Percentiles rank a stretch among this genome's conserved stretches.
phyloP scores from a whole-genome alignment of 108 stramenopile species.

The Conticribra guillardii region DNA sequence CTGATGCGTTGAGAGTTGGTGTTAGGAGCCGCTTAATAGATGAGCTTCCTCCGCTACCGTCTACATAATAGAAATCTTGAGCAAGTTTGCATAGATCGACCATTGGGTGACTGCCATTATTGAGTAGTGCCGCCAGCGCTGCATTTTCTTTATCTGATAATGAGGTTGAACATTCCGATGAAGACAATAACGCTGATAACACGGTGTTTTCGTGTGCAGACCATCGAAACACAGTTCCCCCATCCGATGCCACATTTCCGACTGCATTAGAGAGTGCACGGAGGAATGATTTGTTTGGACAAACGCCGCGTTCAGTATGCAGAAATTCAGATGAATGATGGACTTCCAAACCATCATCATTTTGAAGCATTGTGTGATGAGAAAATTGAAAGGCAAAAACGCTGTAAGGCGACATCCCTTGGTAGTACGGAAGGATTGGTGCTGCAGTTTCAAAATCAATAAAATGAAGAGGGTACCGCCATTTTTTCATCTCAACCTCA shows the following conservation, averaged over 20 bases:
- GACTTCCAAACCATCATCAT: conserved; percentile 32
- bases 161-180: conserved; percentile 23
- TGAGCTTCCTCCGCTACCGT: conserved; percentile 56
- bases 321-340: conserved; percentile 54
- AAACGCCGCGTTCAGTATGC: conserved; percentile 37
- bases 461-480: conserved; percentile 60
- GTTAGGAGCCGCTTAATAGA: conserved; percentile 52
- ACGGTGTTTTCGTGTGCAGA: conserved; percentile 56
- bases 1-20: conserved; percentile 51
- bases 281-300: conserved; percentile 44
- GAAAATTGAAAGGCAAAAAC: conserved; percentile 58
- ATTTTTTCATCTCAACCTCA: conserved; percentile 30
- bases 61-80: conserved; percentile 50
- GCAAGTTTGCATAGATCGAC: conserved; percentile 52
- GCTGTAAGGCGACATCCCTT: conserved; percentile 50
- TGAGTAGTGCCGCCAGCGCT: conserved; percentile 37
- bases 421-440: conserved; percentile 50
- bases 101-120: conserved; percentile 36
- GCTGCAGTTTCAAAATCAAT: conserved; percentile 60
- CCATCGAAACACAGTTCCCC: conserved; percentile 62
- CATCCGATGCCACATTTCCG: conserved; percentile 3
- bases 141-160: conserved; percentile 32
- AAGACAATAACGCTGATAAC: conserved; percentile 29
- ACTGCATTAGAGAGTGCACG: conserved; percentile 39
- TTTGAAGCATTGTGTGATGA: conserved; percentile 41